These are phyloP conservation scores for Trichoderma gamsii DNA, from an alignment of 495 filamentous ascomycete genomes.

Conservation along the genomic window DNA sequence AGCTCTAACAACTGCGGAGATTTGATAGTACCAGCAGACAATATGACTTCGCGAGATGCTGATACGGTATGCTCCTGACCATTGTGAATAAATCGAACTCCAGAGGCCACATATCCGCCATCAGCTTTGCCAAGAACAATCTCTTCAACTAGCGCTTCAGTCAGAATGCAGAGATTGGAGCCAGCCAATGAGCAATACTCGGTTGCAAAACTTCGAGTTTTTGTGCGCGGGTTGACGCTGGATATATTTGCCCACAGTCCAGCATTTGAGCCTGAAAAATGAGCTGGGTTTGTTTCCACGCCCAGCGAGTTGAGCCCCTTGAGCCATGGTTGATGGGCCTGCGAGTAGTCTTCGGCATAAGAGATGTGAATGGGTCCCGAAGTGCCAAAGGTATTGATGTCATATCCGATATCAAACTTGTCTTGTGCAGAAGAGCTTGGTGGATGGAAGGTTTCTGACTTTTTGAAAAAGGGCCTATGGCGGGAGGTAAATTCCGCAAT, in stretches of 20 bases:
- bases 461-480: conserved; percentile 5
- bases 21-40: conserved; percentile 34
- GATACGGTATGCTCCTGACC: not conserved
- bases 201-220: conserved; percentile 6
- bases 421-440: not conserved
- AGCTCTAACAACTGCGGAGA: conserved; percentile 36
- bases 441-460: not conserved
- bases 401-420: not conserved
- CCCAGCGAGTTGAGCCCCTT: not conserved
- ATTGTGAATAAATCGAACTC: conserved; percentile 18
- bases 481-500: not conserved
- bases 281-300: not conserved
- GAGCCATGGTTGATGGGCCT: not conserved
- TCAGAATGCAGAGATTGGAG: conserved; percentile 12
- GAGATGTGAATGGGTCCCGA: not conserved
- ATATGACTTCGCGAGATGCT: conserved; percentile 35
- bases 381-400: not conserved
- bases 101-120: not conserved
- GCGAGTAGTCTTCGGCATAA: not conserved
- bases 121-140: not conserved
- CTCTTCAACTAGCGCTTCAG: not conserved
- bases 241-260: not conserved
- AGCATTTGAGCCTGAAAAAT: not conserved
- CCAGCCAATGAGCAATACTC: not conserved
- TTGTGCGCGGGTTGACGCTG: conserved; percentile 9